These are phyloP conservation scores for Planoprotostelium fungivorum DNA, from an alignment of 78 protist genomes.

Conservation along the genomic window DNA sequence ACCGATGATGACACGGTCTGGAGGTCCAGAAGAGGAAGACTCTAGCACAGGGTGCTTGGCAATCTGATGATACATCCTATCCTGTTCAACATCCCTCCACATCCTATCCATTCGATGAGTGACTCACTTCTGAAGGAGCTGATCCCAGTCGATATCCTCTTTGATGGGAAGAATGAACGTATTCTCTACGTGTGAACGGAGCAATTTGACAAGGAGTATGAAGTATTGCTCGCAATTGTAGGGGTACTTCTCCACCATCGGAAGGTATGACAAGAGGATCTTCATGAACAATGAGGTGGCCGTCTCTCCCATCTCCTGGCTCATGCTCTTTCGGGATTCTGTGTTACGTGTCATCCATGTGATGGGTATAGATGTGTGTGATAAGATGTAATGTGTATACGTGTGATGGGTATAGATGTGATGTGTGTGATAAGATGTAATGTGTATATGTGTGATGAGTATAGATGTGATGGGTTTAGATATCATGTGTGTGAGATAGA, in stretches of 20 bases:
- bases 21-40: background rate
- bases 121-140: constrained; percentile 6
- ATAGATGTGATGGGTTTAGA: no score
- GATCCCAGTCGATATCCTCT: background rate
- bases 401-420: no score
- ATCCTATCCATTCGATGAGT: no score
- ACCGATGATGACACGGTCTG: background rate
- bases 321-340: no score
- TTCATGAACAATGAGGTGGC: constrained; percentile 15
- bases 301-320: background rate
- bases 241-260: constrained; percentile 28
- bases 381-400: no score
- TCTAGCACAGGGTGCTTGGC: background rate
- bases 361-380: no score
- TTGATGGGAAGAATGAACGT: background rate
- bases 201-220: constrained; percentile 27
- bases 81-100: background rate
- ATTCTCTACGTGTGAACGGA: constrained; percentile 17
- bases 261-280: constrained; percentile 29
- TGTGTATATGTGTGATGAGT: no score
- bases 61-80: background rate
- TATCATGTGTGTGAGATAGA: no score
- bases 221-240: constrained; percentile 52
- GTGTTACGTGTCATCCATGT: no score
- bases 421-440: no score